Percentiles rank a stretch among this genome's conserved stretches.
Evolutionary conservation across 371 early-diverging fungal genomes (phyloP).

Genomic region (Mortierella sp.): DNA sequence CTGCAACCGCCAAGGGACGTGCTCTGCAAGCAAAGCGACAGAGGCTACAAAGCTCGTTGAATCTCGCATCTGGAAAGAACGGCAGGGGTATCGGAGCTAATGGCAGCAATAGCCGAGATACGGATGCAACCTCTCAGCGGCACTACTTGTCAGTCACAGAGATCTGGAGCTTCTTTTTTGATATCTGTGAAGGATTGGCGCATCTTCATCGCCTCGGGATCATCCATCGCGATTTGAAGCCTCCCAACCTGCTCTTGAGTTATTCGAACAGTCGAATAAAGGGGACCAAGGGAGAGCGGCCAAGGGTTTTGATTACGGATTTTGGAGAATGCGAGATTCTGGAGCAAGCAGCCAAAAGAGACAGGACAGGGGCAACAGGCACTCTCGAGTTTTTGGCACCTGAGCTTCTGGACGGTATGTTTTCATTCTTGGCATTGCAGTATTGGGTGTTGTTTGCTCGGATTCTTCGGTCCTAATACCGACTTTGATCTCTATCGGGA

Average conservation of each 20-base stretch:
- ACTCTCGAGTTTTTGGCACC: conserved; percentile 97
- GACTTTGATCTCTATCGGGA: too few relatives aligned
- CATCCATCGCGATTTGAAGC: conserved; percentile 93
- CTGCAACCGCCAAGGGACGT: conserved; percentile 31
- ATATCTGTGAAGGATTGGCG: conserved; percentile 87
- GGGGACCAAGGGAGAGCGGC: conserved; percentile 56
- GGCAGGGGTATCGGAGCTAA: conserved; percentile 11
- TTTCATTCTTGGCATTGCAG: too few relatives aligned
- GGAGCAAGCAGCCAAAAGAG: conserved; percentile 61
- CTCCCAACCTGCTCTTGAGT: conserved; percentile 88
- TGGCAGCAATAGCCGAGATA: not conserved
- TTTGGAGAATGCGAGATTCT: conserved; percentile 96
- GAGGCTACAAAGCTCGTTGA: conserved; percentile 13
- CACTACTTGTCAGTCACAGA: conserved; percentile 71
- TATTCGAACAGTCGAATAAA: conserved; percentile 60
- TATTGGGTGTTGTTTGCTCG: too few relatives aligned
- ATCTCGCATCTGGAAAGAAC: not conserved
- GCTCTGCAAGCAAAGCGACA: conserved; percentile 49
- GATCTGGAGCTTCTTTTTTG: conserved; percentile 87
- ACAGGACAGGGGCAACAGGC: conserved; percentile 94
- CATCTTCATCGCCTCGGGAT: conserved; percentile 88
- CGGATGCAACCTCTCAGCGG: conserved; percentile 10
- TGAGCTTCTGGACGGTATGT: conserved; percentile 65
- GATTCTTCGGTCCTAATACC: too few relatives aligned
- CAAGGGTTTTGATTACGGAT: conserved; percentile 90